Evolutionary conservation across 2,329 filamentous ascomycete genomes (phyloP), one percentile per base, ranked within the genome.

Genomic region (Ophiostoma quercus): DNA sequence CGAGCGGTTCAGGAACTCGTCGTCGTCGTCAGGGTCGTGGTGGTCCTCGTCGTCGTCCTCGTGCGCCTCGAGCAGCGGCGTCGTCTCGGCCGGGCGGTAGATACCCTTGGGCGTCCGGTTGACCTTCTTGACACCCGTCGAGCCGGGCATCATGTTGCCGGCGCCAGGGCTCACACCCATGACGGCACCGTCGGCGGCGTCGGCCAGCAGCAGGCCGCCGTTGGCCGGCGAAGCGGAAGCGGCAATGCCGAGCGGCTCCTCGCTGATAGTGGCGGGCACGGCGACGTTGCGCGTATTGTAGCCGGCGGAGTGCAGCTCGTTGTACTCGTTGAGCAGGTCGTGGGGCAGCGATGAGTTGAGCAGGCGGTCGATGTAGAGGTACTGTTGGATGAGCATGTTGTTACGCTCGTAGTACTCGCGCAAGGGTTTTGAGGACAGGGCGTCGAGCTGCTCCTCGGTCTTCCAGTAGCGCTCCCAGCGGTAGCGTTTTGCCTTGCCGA

Each of bases 291-390:
- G 82, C 73, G 86, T 84, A 32, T 83, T 83, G 34, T 66, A 66
- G 34, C 34, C 65, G 54, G 82, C 84, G 25, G 82, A 82, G 62
- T 86, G 82, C 67, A 88, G 82, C 73, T 90, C 82, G 73, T 89
- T 89, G 79, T 97, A 97, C 79, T 97, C 94, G 76, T 96, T 94
- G 71, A 98, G 88, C 63, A 98, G 83, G 75, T 94, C 90, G 76
- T 96, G 94, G 1, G 94, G 94, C n/a, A 97, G 86, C 39, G 92
- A 94, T 9, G 92, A 97, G 79, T 97, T 93, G 72, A 98, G 85
- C 70, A 98, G 83, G 68, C 90, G 87, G 79, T 97, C 94, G 75
- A 97, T 97, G 78, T 96, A 97, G 73, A 96, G 84, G 78, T 97
- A 98, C 77, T 96, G 91, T 78, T 95, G 91, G 71, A 98, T 88